These are phyloP conservation scores for Brassica rapa DNA, from an alignment of 345 rosid species.

Conservation along the genomic window DNA sequence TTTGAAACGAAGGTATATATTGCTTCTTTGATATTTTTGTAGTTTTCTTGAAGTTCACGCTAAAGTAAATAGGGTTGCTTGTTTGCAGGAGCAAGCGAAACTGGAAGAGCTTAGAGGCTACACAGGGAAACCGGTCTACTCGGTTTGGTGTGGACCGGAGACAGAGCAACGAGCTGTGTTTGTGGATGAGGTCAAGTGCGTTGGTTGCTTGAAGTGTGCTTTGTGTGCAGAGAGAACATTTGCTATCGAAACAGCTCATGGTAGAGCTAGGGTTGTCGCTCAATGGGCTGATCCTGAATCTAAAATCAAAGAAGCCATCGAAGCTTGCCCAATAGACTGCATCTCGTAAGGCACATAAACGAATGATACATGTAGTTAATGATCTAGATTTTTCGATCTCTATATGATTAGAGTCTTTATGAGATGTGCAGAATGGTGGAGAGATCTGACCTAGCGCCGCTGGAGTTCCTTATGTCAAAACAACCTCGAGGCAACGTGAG, in stretches of 20 bases:
- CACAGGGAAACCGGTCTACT: slow-evolving; percentile 74
- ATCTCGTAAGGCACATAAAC: slow-evolving; percentile 61
- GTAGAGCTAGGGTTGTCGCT: slow-evolving; percentile 89
- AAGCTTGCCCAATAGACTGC: slow-evolving; percentile 82
- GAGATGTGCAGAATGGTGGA: slow-evolving; percentile 60
- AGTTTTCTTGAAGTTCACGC: background rate
- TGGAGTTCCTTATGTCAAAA: slow-evolving; percentile 87
- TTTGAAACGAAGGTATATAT: background rate
- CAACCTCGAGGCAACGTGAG: slow-evolving; percentile 89
- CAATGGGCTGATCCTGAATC: slow-evolving; percentile 93
- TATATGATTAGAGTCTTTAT: background rate
- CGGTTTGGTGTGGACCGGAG: slow-evolving; percentile 78
- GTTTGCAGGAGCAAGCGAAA: slow-evolving; percentile 70
- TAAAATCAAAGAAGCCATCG: slow-evolving; percentile 73
- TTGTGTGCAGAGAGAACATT: slow-evolving; percentile 76
- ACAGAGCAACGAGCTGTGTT: slow-evolving; percentile 76
- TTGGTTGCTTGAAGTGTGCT: slow-evolving; percentile 94
- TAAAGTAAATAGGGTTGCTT: background rate
- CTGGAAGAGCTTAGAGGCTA: slow-evolving; percentile 67
- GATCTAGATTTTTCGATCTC: background rate
- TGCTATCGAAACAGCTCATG: slow-evolving; percentile 71
- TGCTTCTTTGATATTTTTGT: slow-evolving; percentile 2
- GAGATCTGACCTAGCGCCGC: slow-evolving; percentile 78
- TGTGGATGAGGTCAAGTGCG: slow-evolving; percentile 89
- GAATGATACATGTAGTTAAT: background rate